Conservation (phyloP, 176 grass and related monocot genomes). For the Oryza longistaminata region DNA sequence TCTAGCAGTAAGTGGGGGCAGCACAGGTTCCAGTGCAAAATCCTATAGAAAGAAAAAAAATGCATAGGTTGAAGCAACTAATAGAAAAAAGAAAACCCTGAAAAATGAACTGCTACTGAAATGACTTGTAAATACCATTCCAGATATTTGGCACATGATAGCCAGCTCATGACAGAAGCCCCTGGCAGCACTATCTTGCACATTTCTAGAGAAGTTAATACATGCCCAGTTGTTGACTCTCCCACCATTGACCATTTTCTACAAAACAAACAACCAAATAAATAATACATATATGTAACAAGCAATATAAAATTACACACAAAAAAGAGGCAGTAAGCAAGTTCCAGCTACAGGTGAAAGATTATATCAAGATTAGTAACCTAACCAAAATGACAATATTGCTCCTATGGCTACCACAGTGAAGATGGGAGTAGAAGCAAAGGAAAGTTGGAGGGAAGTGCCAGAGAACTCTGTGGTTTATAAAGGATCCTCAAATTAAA, state of each 20-base stretch:
- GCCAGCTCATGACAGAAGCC: conserved; percentile 74
- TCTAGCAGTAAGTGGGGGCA: conserved; percentile 64
- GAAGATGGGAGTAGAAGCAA: not conserved
- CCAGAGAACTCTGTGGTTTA: not conserved
- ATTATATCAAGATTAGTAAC: not conserved
- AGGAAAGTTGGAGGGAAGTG: not conserved
- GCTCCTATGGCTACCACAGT: not conserved
- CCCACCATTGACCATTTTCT: conserved; percentile 93
- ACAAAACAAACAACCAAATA: conserved; percentile 22
- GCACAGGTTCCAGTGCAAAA: conserved; percentile 73
- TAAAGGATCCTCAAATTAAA: not conserved
- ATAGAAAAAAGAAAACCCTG: not conserved
- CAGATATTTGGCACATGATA: conserved; percentile 87
- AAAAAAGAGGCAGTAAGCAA: not conserved
- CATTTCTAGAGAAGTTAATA: conserved; percentile 76
- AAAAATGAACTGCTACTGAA: not conserved
- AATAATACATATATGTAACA: conserved; percentile 25
- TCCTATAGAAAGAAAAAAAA: conserved; percentile 41
- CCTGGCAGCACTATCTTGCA: conserved; percentile 75
- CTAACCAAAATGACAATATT: not conserved
- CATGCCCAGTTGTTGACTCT: conserved; percentile 71
- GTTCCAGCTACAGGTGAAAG: not conserved
- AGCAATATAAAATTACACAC: not conserved
- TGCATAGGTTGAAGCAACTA: not conserved
- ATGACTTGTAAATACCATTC: conserved; percentile 61